Evolutionary conservation across 805 yeast species (phyloP), one percentile per base, ranked within the genome.

Genomic region (Metschnikowia sp.): DNA sequence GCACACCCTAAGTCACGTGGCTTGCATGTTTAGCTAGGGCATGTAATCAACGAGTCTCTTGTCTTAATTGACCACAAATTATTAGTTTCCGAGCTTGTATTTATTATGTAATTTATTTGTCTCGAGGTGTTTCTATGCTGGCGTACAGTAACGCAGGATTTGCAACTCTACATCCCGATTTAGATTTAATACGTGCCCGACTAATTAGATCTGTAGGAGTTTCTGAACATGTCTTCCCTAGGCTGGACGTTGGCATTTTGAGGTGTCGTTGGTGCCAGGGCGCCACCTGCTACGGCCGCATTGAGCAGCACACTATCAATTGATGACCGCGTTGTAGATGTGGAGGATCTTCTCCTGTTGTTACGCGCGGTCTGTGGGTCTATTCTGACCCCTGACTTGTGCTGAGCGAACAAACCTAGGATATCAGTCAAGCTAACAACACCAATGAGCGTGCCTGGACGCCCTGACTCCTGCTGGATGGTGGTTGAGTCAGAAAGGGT

Each of bases 351-450:
- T 60, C 97, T 78, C 64, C 98, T 81, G 65, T 88, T 94, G 61
- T 89, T 84, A 64, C 98, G 81, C 3, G 97, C 97, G 44, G 79
- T 77, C 35, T 77, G 82, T 4, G 99, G 98, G 62, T 92, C 97
- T 22, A 88, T 83, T 46, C 71, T 72, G 59, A 79, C 79, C 3
- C 96, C 96, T 18, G 66, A 56, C 48, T 83, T 77, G 32, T 79
- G 80, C 56, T 83, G 77, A 8, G 96, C 96, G 52, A 92, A 77
- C 38, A 89, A 68, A 13, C 91, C 88, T 42, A 94, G 70, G 32
- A 92, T 84, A 66, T 92, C 99, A 0, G 98, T 92, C 56, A 94
- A 72, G 3, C 97, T 88, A 3, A 94, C 83, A 26, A 94, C 98
- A 36, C 98, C 98, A 45, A 88, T 81, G 51, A 92, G 75, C 61